A percentile compares a stretch with the other conserved stretches of the same genome.
Evolutionary conservation across 169 alveolate genomes (phyloP).

Genomic region (Plasmodium reichenowi): DNA sequence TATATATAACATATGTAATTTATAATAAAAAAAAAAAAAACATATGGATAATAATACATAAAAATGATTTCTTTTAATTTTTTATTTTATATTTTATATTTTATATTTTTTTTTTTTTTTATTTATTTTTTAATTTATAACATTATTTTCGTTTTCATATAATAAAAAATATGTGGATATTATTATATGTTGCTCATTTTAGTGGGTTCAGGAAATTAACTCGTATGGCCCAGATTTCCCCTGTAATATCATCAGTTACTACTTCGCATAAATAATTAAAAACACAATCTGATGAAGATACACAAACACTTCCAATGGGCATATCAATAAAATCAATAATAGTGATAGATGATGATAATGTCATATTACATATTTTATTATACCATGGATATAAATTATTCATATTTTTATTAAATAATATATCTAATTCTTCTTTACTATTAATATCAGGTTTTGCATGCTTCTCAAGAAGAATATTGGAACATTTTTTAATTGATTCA

Average conservation of each 20-base stretch:
- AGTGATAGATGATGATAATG: conserved; percentile 53
- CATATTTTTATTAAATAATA: conserved; percentile 42
- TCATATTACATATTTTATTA: conserved; percentile 65
- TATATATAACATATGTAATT: too few relatives aligned
- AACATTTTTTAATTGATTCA: conserved; percentile 76
- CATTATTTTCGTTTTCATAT: too few relatives aligned
- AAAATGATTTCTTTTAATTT: too few relatives aligned
- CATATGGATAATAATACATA: too few relatives aligned
- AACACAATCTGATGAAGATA: conserved; percentile 63
- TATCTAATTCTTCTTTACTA: conserved; percentile 49
- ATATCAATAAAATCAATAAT: conserved; percentile 60
- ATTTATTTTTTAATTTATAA: too few relatives aligned
- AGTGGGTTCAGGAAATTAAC: conserved; percentile 73
- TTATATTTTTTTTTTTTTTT: too few relatives aligned
- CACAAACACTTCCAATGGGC: conserved; percentile 77
- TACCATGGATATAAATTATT: conserved; percentile 67
- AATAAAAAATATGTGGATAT: too few relatives aligned
- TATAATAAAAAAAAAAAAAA: too few relatives aligned
- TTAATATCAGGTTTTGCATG: conserved; percentile 17
- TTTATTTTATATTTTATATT: too few relatives aligned
- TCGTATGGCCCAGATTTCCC: conserved; percentile 72
- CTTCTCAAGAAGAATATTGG: conserved; percentile 41
- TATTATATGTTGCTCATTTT: conserved; percentile 8
- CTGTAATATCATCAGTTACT: conserved; percentile 69
- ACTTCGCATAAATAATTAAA: conserved; percentile 74